phyloP scores from a whole-genome alignment of 1,284 basidiomycete species.

The Spongispora temasekensis region DNA sequence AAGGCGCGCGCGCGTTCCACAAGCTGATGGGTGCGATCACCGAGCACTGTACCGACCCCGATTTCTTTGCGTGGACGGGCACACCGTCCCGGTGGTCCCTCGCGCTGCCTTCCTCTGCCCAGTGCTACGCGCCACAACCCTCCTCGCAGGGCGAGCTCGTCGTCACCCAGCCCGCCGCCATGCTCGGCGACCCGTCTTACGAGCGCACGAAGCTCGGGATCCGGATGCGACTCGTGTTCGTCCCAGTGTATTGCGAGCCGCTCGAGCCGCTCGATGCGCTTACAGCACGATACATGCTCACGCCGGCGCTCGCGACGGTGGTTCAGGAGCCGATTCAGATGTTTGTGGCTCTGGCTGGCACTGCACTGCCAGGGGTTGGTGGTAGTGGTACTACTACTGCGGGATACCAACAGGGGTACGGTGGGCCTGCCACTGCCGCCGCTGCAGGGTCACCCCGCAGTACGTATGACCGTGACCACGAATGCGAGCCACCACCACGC shows the following conservation, averaged over 20 bases:
- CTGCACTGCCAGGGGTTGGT: not conserved
- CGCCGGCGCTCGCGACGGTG: constrained; percentile 13
- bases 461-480: constrained; percentile 12
- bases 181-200: constrained; percentile 24
- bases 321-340: constrained; percentile 28
- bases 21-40: constrained; percentile 21
- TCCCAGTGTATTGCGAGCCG: constrained; percentile 25
- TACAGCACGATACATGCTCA: constrained; percentile 18
- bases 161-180: constrained; percentile 1
- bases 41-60: constrained; percentile 22
- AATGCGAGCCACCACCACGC: no score
- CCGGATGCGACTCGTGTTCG: constrained; percentile 17
- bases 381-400: no score
- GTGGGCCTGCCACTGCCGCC: no score
- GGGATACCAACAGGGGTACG: not conserved
- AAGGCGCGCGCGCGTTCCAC: constrained; percentile 26
- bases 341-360: constrained; percentile 6
- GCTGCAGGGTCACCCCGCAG: no score
- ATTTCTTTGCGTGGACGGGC: constrained; percentile 27
- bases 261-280: constrained; percentile 16
- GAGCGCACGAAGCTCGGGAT: constrained; percentile 28
- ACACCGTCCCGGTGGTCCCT: constrained; percentile 29
- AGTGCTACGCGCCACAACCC: constrained; percentile 14
- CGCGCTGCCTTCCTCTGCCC: constrained; percentile 23
- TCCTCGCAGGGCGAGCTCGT: constrained; percentile 12